Base-by-base conservation (phyloP, 2,329 filamentous ascomycete genomes). In the Dactylellina cionopaga region DNA sequence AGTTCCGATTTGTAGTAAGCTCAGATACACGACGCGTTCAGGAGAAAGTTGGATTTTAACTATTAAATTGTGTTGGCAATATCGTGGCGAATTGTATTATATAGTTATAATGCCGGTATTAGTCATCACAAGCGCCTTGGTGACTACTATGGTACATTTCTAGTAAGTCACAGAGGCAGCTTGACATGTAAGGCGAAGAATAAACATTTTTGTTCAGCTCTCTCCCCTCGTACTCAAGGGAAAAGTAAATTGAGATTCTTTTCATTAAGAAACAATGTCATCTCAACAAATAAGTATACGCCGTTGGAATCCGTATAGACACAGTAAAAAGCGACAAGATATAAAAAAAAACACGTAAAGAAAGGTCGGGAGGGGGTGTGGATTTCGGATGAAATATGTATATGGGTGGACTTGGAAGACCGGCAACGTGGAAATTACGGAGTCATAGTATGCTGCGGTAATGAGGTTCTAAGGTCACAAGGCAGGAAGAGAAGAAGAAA, bases 401-500 rank as follows among this genome's bases (percentile, higher is more conserved):
- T 47, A 51, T 33, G 39, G 19, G 31, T 46, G 52, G 41, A 24
- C 59, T 44, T 19, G 52, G 25, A 52, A 60, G 59, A 59, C 68
- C 59, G 41, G 46, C 52, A 65, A 65, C 59, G 54, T 65, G 52
- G 49, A 54, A 35, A 72, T 72, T 72, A 65, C 59, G 54, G 60
- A 59, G 54, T 58, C 74, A 65, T 62, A 37, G 39, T 60, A 64
- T 41, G 29, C 22, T 19, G 51, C 27, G 31, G 43, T 76, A 77
- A 68, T 27, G 58, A 54, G 37, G 52, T 39, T 46, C 37, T 29
- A 63, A 33, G 25, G 35, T 29, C 29, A 41, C 25, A 31, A 37
- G 44, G 17, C 29, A 70, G 44, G 78, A 80, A 75, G 81, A 81
- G 79, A 15, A 51, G 22, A 47, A 33, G 29, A 27, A 58, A 22